phyloP scores from a whole-genome alignment of 2,329 filamentous ascomycete species.

The Truncatella angustata region DNA sequence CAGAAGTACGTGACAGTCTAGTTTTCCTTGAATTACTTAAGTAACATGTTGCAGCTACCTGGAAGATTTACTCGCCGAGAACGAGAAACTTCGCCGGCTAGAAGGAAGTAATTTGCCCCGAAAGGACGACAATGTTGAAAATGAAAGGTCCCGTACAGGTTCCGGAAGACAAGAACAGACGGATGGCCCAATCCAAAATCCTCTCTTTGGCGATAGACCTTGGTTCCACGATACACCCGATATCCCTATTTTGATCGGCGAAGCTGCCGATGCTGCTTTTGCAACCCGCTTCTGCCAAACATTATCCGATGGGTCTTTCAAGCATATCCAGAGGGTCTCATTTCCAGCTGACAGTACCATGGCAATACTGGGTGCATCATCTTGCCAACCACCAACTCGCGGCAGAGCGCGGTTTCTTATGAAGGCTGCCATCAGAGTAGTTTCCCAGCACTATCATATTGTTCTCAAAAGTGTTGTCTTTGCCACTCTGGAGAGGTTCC shows the following conservation, averaged over 20 bases:
- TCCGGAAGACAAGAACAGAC: not conserved
- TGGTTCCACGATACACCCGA: conserved; percentile 34
- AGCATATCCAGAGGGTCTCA: conserved; percentile 32
- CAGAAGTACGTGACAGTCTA: conserved; percentile 22
- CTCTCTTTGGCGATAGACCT: conserved; percentile 22
- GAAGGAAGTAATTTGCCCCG: not conserved
- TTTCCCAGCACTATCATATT: conserved; percentile 40
- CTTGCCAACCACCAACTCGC: conserved; percentile 36
- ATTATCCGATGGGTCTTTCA: conserved; percentile 25
- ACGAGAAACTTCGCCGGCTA: conserved; percentile 25
- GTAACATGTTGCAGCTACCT: conserved; percentile 25
- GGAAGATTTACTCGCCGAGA: conserved; percentile 33
- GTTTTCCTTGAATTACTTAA: not conserved
- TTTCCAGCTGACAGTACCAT: conserved; percentile 31
- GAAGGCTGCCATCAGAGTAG: conserved; percentile 38
- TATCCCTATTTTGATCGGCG: conserved; percentile 33
- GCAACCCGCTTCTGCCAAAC: conserved; percentile 35
- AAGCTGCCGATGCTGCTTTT: conserved; percentile 35
- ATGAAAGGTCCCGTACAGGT: not conserved
- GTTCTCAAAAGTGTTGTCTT: conserved; percentile 36
- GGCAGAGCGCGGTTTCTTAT: conserved; percentile 35
- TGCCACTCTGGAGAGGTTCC: not conserved
- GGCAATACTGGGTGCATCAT: conserved; percentile 24
- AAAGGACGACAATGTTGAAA: not conserved
- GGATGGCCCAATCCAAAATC: conserved; percentile 11